Percentiles rank a stretch among this genome's conserved stretches.
Conservation (phyloP, 352 stramenopile species). For the Phytophthora fragariae region DNA sequence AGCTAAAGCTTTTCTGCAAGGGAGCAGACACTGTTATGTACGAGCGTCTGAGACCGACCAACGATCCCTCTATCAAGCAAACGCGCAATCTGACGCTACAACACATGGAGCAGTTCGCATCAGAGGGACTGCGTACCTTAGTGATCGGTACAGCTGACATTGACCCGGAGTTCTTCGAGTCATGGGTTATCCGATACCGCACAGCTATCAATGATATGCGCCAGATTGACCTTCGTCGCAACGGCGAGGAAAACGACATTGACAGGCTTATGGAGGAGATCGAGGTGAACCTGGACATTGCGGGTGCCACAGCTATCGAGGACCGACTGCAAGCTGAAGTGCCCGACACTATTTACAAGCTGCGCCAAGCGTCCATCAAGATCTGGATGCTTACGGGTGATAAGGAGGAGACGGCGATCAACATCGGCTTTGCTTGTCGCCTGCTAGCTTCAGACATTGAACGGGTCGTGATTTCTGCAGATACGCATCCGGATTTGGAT, state of each 20-base stretch:
- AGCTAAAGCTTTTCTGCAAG: slow-evolving; percentile 85
- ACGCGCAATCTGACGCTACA: slow-evolving; percentile 75
- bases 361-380: slow-evolving; percentile 94
- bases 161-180: slow-evolving; percentile 63
- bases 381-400: slow-evolving; percentile 97
- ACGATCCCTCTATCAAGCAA: slow-evolving; percentile 49
- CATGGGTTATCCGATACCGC: slow-evolving; percentile 75
- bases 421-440: slow-evolving; percentile 95
- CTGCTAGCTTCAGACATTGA: slow-evolving; percentile 94
- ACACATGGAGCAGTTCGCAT: slow-evolving; percentile 91
- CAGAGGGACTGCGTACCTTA: slow-evolving; percentile 91
- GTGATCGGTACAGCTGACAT: slow-evolving; percentile 82
- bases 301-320: slow-evolving; percentile 95
- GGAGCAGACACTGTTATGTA: slow-evolving; percentile 93
- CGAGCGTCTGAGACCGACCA: slow-evolving; percentile 68
- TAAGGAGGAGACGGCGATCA: slow-evolving; percentile 96
- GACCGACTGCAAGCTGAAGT: slow-evolving; percentile 94
- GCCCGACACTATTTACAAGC: slow-evolving; percentile 91
- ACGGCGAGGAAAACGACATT: slow-evolving; percentile 82
- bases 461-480: slow-evolving; percentile 80
- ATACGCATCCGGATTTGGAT: slow-evolving; percentile 74
- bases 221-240: slow-evolving; percentile 82
- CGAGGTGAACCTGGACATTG: slow-evolving; percentile 86
- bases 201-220: slow-evolving; percentile 87
- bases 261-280: slow-evolving; percentile 88